These are phyloP conservation scores for Scheffersomyces amazonensis DNA, from an alignment of 805 yeast genomes.

Conservation along the genomic window DNA sequence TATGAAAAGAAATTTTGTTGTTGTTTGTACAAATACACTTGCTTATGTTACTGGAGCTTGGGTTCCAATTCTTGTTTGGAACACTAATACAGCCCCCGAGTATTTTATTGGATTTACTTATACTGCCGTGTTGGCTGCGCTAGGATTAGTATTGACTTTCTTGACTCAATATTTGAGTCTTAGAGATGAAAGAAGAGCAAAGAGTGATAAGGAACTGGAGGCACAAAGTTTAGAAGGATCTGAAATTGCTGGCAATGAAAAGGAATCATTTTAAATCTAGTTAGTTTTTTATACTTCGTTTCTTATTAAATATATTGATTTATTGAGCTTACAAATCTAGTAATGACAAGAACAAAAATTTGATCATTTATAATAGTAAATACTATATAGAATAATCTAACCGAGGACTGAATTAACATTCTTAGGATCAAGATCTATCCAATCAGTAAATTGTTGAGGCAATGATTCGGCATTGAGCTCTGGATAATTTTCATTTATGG, in stretches of 20 bases:
- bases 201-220: neutral
- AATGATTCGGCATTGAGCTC: slow-evolving; percentile 44
- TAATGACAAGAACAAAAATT: too few relatives aligned
- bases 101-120: slow-evolving; percentile 33
- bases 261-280: neutral
- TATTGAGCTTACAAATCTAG: too few relatives aligned
- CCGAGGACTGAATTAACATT: too few relatives aligned
- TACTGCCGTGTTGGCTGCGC: slow-evolving; percentile 26
- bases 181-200: slow-evolving; percentile 20
- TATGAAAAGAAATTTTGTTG: slow-evolving; percentile 37
- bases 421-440: slow-evolving; percentile 29
- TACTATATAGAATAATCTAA: too few relatives aligned
- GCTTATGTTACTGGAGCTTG: slow-evolving; percentile 39
- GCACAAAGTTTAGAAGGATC: neutral
- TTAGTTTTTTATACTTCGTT: too few relatives aligned
- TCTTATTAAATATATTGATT: too few relatives aligned
- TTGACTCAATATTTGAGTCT: slow-evolving; percentile 21
- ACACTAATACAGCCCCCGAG: slow-evolving; percentile 28
- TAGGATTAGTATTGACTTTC: slow-evolving; percentile 28
- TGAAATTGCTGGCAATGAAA: neutral
- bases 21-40: slow-evolving; percentile 35
- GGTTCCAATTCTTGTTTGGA: slow-evolving; percentile 40
- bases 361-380: too few relatives aligned
- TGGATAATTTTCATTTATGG: slow-evolving; percentile 45
- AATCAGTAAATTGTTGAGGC: slow-evolving; percentile 32